These are phyloP conservation scores for Coemansia sp. DNA, from an alignment of 192 early-diverging fungal species.

Conservation along the genomic window DNA sequence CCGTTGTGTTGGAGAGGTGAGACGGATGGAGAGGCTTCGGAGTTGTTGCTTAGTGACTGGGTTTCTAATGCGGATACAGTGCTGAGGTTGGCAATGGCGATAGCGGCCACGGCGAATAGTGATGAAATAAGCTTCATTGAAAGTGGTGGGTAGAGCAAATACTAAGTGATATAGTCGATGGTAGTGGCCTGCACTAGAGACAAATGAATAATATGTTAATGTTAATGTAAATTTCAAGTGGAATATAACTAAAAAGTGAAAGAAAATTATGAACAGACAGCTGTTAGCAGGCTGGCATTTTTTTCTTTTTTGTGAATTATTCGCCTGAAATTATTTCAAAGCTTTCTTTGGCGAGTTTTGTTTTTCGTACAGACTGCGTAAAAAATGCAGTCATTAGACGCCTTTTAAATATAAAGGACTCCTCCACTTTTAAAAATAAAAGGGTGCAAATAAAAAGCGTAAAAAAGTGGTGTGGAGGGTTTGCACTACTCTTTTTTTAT, in stretches of 20 bases:
- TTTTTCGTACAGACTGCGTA: too few relatives aligned
- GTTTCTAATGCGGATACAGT: background rate
- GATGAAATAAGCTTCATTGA: slow-evolving; percentile 6
- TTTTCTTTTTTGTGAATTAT: too few relatives aligned
- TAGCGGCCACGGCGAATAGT: background rate
- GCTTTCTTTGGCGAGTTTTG: too few relatives aligned
- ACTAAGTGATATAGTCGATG: background rate
- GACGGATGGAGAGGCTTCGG: background rate
- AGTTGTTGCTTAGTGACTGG: background rate
- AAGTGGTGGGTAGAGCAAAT: background rate
- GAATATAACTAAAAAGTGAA: too few relatives aligned
- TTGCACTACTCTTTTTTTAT: background rate
- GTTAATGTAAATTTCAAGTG: too few relatives aligned
- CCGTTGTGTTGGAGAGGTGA: background rate
- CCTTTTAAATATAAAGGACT: too few relatives aligned
- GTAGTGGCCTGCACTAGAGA: slow-evolving; percentile 12
- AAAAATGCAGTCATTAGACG: too few relatives aligned
- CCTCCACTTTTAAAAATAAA: too few relatives aligned
- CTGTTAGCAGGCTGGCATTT: too few relatives aligned
- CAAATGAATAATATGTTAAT: too few relatives aligned
- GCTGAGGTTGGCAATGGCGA: background rate
- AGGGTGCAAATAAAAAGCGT: background rate
- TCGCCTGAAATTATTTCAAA: too few relatives aligned
- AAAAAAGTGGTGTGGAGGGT: background rate
- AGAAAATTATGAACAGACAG: too few relatives aligned